These are phyloP conservation scores for Solanum neorickii DNA, from an alignment of 257 asterid species.

Conservation along the genomic window DNA sequence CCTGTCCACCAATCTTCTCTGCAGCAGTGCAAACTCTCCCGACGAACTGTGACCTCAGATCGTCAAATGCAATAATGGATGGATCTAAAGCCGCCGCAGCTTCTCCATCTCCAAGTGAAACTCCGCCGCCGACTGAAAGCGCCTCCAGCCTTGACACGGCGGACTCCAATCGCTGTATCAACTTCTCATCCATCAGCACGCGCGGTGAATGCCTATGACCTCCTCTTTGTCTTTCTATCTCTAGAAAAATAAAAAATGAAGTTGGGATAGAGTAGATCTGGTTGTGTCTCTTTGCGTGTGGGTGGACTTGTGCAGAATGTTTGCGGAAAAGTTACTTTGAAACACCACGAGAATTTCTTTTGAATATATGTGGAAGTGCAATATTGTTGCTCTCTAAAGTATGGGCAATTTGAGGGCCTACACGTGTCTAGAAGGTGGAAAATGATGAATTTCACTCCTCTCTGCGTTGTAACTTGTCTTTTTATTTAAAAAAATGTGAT, in stretches of 20 bases:
- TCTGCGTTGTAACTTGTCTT: background rate
- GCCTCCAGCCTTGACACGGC: constrained; percentile 84
- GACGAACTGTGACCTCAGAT: constrained; percentile 57
- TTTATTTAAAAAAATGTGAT: no score
- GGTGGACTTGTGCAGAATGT: background rate
- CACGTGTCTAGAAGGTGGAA: background rate
- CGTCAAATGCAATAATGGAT: constrained; percentile 65
- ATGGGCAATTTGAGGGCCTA: background rate
- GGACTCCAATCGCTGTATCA: constrained; percentile 76
- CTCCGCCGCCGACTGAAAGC: constrained; percentile 39
- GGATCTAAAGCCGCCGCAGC: constrained; percentile 67
- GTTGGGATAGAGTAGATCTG: constrained; percentile 23
- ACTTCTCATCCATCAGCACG: constrained; percentile 46
- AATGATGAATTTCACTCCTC: background rate
- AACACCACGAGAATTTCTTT: background rate
- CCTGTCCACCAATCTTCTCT: constrained; percentile 85
- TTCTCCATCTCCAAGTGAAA: constrained; percentile 24
- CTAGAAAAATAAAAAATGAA: background rate
- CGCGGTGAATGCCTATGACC: background rate
- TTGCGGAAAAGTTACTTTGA: background rate
- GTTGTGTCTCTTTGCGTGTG: background rate
- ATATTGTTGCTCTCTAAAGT: background rate
- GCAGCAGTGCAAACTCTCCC: constrained; percentile 51
- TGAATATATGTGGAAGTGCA: background rate
- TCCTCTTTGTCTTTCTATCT: background rate